phyloP scores from a whole-genome alignment of 1,284 basidiomycete species.

The Leucoagaricus sp. region DNA sequence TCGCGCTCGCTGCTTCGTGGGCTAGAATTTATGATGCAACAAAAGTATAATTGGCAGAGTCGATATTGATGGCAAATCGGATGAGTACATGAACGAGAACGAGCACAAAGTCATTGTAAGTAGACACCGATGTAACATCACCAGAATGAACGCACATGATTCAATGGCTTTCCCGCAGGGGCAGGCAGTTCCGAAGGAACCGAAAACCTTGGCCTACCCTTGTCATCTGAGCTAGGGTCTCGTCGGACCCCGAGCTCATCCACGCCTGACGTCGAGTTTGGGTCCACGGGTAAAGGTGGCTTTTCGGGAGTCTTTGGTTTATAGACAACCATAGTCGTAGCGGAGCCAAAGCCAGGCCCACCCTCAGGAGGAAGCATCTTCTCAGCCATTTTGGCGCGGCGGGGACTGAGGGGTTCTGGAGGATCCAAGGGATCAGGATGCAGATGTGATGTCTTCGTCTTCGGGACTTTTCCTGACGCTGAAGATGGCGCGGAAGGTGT shows the following conservation, averaged over 20 bases:
- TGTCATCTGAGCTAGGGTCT: constrained; percentile 16
- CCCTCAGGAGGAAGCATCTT: constrained; percentile 24
- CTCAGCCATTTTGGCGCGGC: constrained; percentile 16
- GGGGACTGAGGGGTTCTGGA: constrained; percentile 19
- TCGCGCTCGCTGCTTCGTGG: constrained; percentile 67
- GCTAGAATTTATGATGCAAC: constrained; percentile 44
- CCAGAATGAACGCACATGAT: constrained; percentile 82
- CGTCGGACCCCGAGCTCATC: constrained; percentile 63
- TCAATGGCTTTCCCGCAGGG: constrained; percentile 61
- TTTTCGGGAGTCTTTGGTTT: constrained; percentile 31
- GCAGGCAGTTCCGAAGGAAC: constrained; percentile 39
- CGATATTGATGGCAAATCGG: constrained; percentile 29
- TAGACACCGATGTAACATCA: constrained; percentile 47
- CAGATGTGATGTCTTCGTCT: constrained; percentile 27
- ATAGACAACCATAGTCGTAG: constrained; percentile 48
- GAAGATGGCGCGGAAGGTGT: constrained; percentile 5
- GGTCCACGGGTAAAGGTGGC: constrained; percentile 24
- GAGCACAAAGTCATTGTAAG: constrained; percentile 37
- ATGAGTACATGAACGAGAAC: constrained; percentile 29
- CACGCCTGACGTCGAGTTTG: constrained; percentile 33
- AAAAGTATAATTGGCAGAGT: constrained; percentile 29
- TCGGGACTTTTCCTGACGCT: constrained; percentile 21
- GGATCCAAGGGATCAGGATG: constrained; percentile 18
- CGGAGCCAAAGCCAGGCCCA: constrained; percentile 41
- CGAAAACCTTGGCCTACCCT: constrained; percentile 26